phyloP scores from a whole-genome alignment of 116 monocot species.

The Iris pallida region DNA sequence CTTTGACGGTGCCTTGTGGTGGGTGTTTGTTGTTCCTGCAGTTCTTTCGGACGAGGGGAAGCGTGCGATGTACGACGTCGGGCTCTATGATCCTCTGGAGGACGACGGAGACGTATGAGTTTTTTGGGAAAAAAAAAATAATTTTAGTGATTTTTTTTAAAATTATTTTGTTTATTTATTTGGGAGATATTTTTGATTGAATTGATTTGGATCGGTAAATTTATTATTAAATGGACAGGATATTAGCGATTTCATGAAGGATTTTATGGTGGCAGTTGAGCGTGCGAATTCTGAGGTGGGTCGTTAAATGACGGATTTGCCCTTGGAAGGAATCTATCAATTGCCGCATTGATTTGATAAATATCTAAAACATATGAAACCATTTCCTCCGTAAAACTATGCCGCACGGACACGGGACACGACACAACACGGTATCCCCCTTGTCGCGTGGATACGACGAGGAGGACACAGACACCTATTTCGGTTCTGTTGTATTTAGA shows the following conservation, averaged over 20 bases:
- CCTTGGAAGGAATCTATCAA: neutral
- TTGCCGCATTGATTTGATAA: neutral
- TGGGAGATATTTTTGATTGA: too few relatives aligned
- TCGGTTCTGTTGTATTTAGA: too few relatives aligned
- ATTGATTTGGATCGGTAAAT: neutral
- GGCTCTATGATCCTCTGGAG: slow-evolving; percentile 62
- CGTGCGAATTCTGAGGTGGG: slow-evolving; percentile 12
- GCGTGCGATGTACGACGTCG: slow-evolving; percentile 80
- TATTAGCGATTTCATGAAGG: slow-evolving; percentile 15
- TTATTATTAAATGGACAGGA: slow-evolving; percentile 6
- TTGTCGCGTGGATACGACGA: too few relatives aligned
- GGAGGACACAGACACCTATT: too few relatives aligned
- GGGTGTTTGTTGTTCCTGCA: slow-evolving; percentile 23
- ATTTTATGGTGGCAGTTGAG: slow-evolving; percentile 8
- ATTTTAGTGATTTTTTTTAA: neutral
- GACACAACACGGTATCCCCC: too few relatives aligned
- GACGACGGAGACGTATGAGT: slow-evolving; percentile 51
- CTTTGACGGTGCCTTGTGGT: slow-evolving; percentile 1
- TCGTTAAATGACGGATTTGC: neutral
- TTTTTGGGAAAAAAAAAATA: too few relatives aligned
- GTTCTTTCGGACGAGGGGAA: slow-evolving; percentile 74
- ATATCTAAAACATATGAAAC: too few relatives aligned
- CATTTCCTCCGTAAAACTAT: too few relatives aligned
- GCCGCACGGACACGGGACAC: too few relatives aligned
- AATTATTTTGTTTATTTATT: neutral